Evolutionary conservation across 495 filamentous ascomycete species (phyloP), one percentile per base, ranked within the genome.

Genomic region (Geopyxis carbonaria): DNA sequence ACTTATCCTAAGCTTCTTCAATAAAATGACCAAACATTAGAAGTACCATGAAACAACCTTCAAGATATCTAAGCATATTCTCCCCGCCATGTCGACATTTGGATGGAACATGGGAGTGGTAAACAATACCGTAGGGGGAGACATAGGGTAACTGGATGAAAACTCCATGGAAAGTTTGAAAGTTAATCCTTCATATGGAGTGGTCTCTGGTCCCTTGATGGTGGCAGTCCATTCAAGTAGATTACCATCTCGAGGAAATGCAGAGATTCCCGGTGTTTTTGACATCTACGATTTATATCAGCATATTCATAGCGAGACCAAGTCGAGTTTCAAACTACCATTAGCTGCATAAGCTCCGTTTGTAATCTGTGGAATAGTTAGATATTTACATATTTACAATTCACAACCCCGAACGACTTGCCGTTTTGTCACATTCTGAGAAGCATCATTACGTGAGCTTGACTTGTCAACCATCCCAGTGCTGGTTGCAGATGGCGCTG

Each of bases 21-120:
- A 36, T 16, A 18, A 18, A 19, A 10, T 15, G 24, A 16, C 31
- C 31, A n/a, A 16, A 50, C 47, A 14, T 77, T 76, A 46, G 83
- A 92, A 89, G 89, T 95, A 63, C 93, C 93, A 56, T n/a, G n/a
- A n/a, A n/a, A n/a, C n/a, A n/a, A 94, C 89, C 66, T 93, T 93
- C 36, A 99, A 65, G 50, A 99, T 99, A 59, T 95, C 91, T 43
- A 99, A 66, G 58, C 89, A 99, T 58, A 99, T 99, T 20, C 89
- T 78, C 32, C 89, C 89, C 0, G 95, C 72, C 61, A 89, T 87
- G 57, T 99, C 89, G 45, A 93, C 78, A 47, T 93, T 93, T 18
- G 85, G 85, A 50, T 93, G 85, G 62, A 87, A 91, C 59, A 93
- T 91, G 10, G 82, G 81, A 0, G 85, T 92, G 57, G 78, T 84